Conservation (phyloP, 2,329 filamentous ascomycete genomes). For the Exophiala mesophila region DNA sequence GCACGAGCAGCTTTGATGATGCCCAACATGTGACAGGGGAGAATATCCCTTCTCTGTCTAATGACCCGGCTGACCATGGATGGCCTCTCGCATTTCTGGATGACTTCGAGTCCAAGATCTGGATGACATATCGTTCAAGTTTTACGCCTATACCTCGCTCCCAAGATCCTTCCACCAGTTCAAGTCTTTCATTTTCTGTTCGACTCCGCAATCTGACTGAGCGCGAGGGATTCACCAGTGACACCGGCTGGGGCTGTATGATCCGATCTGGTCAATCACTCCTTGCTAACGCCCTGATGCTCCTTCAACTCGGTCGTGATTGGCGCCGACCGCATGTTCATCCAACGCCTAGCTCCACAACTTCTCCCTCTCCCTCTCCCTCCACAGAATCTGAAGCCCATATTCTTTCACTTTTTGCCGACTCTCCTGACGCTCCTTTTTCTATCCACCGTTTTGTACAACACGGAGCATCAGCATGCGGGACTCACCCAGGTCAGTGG, state of each 20-base stretch:
- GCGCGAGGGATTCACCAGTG: constrained; percentile 77
- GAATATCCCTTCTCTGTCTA: constrained; percentile 23
- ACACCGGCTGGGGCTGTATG: constrained; percentile 98
- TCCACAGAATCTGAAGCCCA: constrained; percentile 28
- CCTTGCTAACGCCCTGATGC: constrained; percentile 75
- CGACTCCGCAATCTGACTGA: constrained; percentile 78
- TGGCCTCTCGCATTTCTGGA: constrained; percentile 85
- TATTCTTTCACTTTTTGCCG: constrained; percentile 78
- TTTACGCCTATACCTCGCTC: constrained; percentile 80
- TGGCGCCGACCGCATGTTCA: constrained; percentile 43
- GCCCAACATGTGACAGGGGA: constrained; percentile 22
- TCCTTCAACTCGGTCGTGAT: constrained; percentile 68
- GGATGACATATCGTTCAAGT: constrained; percentile 92
- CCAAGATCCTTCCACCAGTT: constrained; percentile 63
- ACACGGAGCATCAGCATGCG: constrained; percentile 79
- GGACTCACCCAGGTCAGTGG: constrained; percentile 95
- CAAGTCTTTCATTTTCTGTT: constrained; percentile 75
- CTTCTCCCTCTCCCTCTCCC: constrained; percentile 5
- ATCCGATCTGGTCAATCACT: constrained; percentile 93
- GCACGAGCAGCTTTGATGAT: constrained; percentile 23
- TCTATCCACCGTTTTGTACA: constrained; percentile 93
- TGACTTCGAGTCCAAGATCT: constrained; percentile 88
- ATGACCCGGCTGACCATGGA: constrained; percentile 39
- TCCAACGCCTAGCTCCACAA: constrained; percentile 1
- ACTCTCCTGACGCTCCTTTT: constrained; percentile 79